Base-by-base conservation (phyloP, 2,329 filamentous ascomycete species). In the Penicillium thymicola region DNA sequence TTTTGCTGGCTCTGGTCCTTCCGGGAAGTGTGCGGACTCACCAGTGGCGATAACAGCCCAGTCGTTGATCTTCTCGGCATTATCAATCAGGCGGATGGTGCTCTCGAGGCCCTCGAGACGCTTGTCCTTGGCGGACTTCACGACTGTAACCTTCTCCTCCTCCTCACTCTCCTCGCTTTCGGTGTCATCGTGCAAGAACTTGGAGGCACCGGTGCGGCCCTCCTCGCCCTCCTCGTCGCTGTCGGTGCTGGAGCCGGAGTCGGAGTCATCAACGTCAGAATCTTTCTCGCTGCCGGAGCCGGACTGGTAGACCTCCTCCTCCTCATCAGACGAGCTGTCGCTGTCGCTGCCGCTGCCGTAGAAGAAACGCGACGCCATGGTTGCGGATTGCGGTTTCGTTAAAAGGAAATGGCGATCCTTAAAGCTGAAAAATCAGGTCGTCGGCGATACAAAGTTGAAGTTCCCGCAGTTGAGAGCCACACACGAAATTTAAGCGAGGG, bases 41-140 rank as follows among this genome's bases (percentile, higher is more conserved):
- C 92, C 92, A 72, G 85, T 84, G 61, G 91, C 90, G 66, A 97
- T 95, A 62, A 93, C 87, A 65, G 89, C 89, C 94, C 94, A 99
- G 79, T 99, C 94, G 72, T 90, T 92, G 72, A 97, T 99, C 83
- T 96, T 97, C 77, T 94, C 84, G 60, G 90, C 92, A 79, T 99
- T 99, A 74, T 97, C 92, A 71, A 99, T 97, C 71, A 89, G 79
- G 75, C 89, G 89, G 70, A 97, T 89, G 42, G 88, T 96, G 58
- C 85, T 84, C 76, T 99, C 93, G 59, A 99, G 83, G 77, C 97
- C 95, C 72, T 97, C 93, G 65, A 91, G 83, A 61, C 94, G 86
- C 85, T 99, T 99, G 81, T 97, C 92, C 79, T 97, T 97, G 70
- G 93, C 92, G 77, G 92, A 97, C 84, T 96, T 97, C 71, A 97